Evolutionary conservation across 1,284 basidiomycete genomes (phyloP).

Genomic region (Naganishia liquefaciens): DNA sequence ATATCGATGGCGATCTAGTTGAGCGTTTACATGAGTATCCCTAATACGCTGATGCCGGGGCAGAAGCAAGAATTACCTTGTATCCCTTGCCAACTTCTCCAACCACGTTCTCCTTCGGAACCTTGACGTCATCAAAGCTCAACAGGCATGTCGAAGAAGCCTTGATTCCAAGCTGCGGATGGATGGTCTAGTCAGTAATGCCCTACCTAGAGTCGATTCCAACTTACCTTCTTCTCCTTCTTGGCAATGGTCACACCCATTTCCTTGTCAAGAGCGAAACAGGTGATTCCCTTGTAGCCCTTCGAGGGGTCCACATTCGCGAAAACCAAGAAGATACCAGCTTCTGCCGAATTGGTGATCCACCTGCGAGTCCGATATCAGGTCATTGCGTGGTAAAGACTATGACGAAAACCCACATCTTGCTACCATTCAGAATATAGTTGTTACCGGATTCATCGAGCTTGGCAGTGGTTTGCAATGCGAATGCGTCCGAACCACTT

Average conservation of each 20-base stretch:
- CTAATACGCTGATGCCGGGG: too few relatives aligned
- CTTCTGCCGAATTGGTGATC: conserved; percentile 98
- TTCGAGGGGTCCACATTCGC: conserved; percentile 93
- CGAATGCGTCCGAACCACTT: conserved; percentile 96
- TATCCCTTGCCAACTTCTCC: conserved; percentile 85
- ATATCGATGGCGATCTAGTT: conserved; percentile 89
- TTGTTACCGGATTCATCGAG: conserved; percentile 72
- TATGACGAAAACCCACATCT: conserved; percentile 66
- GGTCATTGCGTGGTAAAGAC: background rate
- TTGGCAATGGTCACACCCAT: conserved; percentile 98
- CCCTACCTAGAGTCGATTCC: too few relatives aligned
- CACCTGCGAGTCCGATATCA: conserved; percentile 58
- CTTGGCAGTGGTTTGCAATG: conserved; percentile 86
- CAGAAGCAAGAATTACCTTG: conserved; percentile 62
- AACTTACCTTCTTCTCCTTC: conserved; percentile 84
- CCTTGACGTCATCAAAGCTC: conserved; percentile 90
- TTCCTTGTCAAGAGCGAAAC: conserved; percentile 92
- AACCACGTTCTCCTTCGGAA: conserved; percentile 91
- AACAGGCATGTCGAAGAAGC: conserved; percentile 97
- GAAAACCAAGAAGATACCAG: conserved; percentile 84
- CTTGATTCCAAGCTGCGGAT: conserved; percentile 74
- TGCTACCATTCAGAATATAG: conserved; percentile 88
- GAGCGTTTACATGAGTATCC: too few relatives aligned
- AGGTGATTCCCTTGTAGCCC: conserved; percentile 99
- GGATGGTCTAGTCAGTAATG: background rate